phyloP scores from a whole-genome alignment of 495 filamentous ascomycete genomes.

The Neurospora terricola region DNA sequence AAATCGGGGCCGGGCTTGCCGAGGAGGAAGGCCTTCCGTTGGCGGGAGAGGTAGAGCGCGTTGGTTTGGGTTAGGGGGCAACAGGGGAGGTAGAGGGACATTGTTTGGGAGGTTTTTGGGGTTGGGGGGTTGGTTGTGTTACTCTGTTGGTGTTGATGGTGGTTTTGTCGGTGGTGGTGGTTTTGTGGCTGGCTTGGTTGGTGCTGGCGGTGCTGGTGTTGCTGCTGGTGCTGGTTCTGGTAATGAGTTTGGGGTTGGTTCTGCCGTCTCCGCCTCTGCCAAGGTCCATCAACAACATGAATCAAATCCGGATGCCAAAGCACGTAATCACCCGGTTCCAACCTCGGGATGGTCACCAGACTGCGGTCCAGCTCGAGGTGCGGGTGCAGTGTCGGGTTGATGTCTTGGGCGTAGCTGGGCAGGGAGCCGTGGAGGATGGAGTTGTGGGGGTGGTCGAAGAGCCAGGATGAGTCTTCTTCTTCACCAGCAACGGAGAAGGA shows the following conservation, averaged over 20 bases:
- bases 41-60: constrained; percentile 59
- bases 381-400: constrained; percentile 60
- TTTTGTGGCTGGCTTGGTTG: neutral
- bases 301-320: constrained; percentile 72
- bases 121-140: neutral
- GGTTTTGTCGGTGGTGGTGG: neutral
- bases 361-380: constrained; percentile 58
- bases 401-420: constrained; percentile 64
- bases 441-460: constrained; percentile 29
- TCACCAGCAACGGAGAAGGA: neutral
- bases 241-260: constrained; percentile 38
- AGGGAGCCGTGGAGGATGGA: constrained; percentile 65
- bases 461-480: constrained; percentile 29
- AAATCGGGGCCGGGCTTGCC: constrained; percentile 63
- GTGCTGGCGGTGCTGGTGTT: neutral
- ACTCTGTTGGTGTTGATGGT: neutral
- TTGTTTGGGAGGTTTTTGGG: constrained; percentile 7
- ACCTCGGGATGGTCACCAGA: constrained; percentile 64
- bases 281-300: constrained; percentile 15
- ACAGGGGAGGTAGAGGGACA: constrained; percentile 72
- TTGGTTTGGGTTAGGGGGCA: constrained; percentile 75
- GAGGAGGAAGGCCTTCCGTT: constrained; percentile 55
- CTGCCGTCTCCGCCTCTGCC: constrained; percentile 18
- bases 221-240: neutral
- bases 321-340: constrained; percentile 78